Conservation (phyloP, 225 moss, liverwort and hornwort species). For the Marchantia paleacea region DNA sequence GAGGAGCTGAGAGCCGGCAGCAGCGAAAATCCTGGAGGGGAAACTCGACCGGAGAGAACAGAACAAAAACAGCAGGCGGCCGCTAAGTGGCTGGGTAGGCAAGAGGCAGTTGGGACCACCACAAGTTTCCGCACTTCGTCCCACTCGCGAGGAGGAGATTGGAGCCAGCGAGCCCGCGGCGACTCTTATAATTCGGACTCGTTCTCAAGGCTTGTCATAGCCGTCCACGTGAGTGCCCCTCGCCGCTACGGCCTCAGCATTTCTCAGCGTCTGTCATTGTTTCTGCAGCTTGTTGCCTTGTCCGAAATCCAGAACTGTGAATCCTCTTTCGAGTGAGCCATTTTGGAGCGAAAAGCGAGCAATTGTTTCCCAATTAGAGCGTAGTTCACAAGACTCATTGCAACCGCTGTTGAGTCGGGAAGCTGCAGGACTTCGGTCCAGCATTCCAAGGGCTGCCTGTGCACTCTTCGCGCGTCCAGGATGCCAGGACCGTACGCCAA, state of each 20-base stretch:
- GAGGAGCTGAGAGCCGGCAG: not conserved
- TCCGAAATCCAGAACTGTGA: too few species aligned
- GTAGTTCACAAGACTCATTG: too few species aligned
- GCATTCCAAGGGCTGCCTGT: not conserved
- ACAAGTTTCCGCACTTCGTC: not conserved
- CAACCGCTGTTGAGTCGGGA: too few species aligned
- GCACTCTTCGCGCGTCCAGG: not conserved
- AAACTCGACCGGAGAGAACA: not conserved
- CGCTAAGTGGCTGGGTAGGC: not conserved
- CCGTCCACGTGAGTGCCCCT: not conserved
- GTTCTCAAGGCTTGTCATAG: not conserved
- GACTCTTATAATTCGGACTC: constrained; percentile 6
- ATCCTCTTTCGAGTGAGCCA: not conserved
- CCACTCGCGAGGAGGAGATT: not conserved
- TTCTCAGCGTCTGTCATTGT: not conserved
- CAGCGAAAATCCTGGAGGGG: not conserved
- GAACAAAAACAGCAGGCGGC: not conserved
- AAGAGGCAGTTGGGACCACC: constrained; percentile 8
- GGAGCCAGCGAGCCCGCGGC: not conserved
- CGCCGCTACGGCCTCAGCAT: not conserved
- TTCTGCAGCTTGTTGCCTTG: not conserved
- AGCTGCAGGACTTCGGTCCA: not conserved
- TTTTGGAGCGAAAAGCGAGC: not conserved
- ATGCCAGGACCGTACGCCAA: constrained; percentile 18
- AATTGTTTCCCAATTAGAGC: not conserved